phyloP scores from a whole-genome alignment of 495 filamentous ascomycete genomes.

The Astrothelium macrocarpum region DNA sequence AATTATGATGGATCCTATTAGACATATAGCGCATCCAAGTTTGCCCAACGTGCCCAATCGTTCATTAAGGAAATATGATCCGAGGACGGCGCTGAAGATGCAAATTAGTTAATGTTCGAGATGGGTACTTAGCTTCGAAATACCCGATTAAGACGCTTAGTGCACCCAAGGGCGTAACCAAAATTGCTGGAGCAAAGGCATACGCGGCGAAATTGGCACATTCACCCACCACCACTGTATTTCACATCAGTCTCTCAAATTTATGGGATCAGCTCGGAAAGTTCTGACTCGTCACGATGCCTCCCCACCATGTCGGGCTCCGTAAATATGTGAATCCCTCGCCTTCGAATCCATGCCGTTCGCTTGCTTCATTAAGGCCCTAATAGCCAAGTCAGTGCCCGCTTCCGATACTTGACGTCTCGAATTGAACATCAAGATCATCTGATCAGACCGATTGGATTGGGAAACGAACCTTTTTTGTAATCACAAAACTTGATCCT shows the following conservation, averaged over 20 bases:
- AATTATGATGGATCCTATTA: conserved; percentile 94
- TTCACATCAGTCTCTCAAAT: conserved; percentile 25
- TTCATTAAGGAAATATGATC: conserved; percentile 88
- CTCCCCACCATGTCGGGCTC: conserved; percentile 91
- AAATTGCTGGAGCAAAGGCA: conserved; percentile 92
- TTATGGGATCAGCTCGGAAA: background rate
- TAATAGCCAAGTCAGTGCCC: conserved; percentile 24
- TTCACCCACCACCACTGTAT: conserved; percentile 69
- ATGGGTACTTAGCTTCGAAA: background rate
- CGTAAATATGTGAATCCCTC: conserved; percentile 90
- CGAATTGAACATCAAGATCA: background rate
- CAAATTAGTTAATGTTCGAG: background rate
- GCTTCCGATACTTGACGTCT: background rate
- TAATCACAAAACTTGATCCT: conserved; percentile 91
- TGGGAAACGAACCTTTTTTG: conserved; percentile 62
- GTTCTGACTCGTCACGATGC: conserved; percentile 67
- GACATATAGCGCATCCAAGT: conserved; percentile 88
- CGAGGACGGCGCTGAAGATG: conserved; percentile 63
- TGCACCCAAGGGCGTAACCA: conserved; percentile 90
- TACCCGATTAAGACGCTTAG: conserved; percentile 88
- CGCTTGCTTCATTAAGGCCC: conserved; percentile 83
- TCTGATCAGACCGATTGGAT: too few species aligned
- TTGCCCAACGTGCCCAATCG: conserved; percentile 80
- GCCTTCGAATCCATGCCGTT: conserved; percentile 89
- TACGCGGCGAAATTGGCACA: conserved; percentile 95